phyloP scores from a whole-genome alignment of 305 asterid genomes.

The Solanum hybrid region DNA sequence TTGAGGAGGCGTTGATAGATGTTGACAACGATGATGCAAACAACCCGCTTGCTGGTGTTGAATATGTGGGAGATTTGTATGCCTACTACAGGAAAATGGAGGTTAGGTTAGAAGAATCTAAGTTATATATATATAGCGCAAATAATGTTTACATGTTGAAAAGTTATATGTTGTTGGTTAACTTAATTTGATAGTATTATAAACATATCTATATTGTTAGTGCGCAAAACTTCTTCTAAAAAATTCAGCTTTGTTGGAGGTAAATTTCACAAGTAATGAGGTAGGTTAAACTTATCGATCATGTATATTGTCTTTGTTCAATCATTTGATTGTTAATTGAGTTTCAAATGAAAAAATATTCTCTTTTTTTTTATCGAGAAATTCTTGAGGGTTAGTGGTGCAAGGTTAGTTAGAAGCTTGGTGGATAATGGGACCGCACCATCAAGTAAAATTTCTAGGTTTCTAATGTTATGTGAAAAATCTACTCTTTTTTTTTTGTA shows the following conservation, averaged over 20 bases:
- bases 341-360: not conserved
- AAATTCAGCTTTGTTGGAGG: not conserved
- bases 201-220: not conserved
- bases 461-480: not conserved
- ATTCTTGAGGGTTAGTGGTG: not conserved
- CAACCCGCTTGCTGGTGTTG: constrained; percentile 58
- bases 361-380: not conserved
- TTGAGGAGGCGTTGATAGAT: constrained; percentile 51
- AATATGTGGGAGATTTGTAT: constrained; percentile 57
- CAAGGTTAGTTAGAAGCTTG: not conserved
- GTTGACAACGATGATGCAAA: constrained; percentile 55
- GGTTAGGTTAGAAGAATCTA: constrained; percentile 18
- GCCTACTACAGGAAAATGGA: constrained; percentile 55
- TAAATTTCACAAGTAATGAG: not conserved
- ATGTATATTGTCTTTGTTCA: not conserved
- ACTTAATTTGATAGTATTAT: not conserved
- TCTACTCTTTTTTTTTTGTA: not conserved
- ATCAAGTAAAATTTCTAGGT: not conserved
- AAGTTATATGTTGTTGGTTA: not conserved
- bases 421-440: not conserved
- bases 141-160: not conserved
- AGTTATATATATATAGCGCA: not conserved
- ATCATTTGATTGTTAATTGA: not conserved
- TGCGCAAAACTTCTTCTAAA: not conserved
- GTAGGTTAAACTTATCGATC: not conserved